These are phyloP conservation scores for Yamadazyma trypodendri DNA, from an alignment of 1,139 yeast genomes.

Conservation along the genomic window DNA sequence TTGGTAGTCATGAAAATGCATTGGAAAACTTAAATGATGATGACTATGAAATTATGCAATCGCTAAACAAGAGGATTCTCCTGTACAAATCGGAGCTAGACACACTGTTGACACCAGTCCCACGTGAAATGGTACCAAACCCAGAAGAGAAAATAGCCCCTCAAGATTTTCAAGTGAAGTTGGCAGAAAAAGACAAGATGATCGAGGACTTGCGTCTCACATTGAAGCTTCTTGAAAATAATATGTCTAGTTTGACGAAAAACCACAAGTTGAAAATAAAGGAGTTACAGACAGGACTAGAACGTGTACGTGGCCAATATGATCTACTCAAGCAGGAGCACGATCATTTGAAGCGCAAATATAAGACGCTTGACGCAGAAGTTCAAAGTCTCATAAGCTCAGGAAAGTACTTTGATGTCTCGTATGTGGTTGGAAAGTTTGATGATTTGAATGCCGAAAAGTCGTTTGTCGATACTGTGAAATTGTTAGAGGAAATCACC, in stretches of 20 bases:
- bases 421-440: constrained; percentile 19
- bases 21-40: neutral
- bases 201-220: constrained; percentile 42
- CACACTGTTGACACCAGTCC: neutral
- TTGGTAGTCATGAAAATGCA: neutral
- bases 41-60: neutral
- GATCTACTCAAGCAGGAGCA: constrained; percentile 4
- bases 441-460: constrained; percentile 24
- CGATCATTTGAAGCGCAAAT: constrained; percentile 8
- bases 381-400: constrained; percentile 11
- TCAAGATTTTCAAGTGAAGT: neutral
- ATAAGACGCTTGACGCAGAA: constrained; percentile 10
- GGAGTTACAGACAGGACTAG: constrained; percentile 23
- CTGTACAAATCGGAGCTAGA: neutral
- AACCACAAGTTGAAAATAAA: constrained; percentile 19
- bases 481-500: constrained; percentile 37
- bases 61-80: neutral
- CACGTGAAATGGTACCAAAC: neutral
- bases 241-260: constrained; percentile 33
- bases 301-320: constrained; percentile 16
- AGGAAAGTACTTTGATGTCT: constrained; percentile 13
- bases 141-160: neutral
- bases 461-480: constrained; percentile 27
- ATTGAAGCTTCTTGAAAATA: constrained; percentile 40
- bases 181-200: constrained; percentile 6